phyloP scores from a whole-genome alignment of 1,284 basidiomycete species.

The Athelia psychrophila region DNA sequence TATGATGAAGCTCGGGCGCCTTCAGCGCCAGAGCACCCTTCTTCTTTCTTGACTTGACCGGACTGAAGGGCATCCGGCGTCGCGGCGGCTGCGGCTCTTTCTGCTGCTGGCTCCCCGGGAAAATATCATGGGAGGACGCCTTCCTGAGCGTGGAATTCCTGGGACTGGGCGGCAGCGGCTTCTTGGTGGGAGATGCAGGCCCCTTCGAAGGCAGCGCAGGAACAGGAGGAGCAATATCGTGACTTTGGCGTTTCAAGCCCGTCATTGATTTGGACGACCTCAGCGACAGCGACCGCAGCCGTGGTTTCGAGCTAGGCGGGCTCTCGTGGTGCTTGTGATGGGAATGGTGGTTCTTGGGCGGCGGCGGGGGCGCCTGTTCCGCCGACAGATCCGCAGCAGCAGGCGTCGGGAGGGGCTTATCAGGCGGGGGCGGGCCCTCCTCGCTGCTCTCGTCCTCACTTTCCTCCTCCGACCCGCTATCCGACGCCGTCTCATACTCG shows the following conservation, averaged over 20 bases:
- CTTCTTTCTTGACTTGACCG: slow-evolving; percentile 22
- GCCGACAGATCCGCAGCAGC: background rate
- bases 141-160: slow-evolving; percentile 9
- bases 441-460: slow-evolving; percentile 27
- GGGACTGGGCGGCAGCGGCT: slow-evolving; percentile 33
- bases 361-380: slow-evolving; percentile 5
- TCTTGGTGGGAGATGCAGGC: slow-evolving; percentile 15
- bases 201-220: slow-evolving; percentile 23
- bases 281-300: slow-evolving; percentile 42
- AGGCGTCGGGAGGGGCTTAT: background rate
- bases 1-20: slow-evolving; percentile 75
- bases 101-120: slow-evolving; percentile 8
- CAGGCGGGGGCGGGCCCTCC: slow-evolving; percentile 19
- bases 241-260: slow-evolving; percentile 22
- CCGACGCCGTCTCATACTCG: slow-evolving; percentile 36
- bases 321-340: background rate
- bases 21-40: slow-evolving; percentile 44
- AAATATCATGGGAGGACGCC: slow-evolving; percentile 17
- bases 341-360: slow-evolving; percentile 8
- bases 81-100: slow-evolving; percentile 2
- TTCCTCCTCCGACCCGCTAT: slow-evolving; percentile 27
- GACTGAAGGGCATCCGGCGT: background rate
- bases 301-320: slow-evolving; percentile 11
- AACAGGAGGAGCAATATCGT: slow-evolving; percentile 34
- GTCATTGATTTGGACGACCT: slow-evolving; percentile 39